Conservation (phyloP, 164 flowering plant species). For the Echeveria elegans region DNA sequence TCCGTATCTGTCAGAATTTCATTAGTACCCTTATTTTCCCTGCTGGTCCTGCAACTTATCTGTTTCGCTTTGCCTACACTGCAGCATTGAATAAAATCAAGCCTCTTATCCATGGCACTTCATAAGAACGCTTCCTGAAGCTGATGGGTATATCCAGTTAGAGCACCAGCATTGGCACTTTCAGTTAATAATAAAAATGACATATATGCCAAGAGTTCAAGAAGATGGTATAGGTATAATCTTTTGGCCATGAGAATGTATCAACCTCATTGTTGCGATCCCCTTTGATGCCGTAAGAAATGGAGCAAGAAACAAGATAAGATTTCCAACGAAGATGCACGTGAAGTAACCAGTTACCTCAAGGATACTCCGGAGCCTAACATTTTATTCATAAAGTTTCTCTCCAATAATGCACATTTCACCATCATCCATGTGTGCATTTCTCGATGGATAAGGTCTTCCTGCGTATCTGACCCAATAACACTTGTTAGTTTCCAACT, state of each 20-base stretch:
- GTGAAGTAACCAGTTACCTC: not conserved
- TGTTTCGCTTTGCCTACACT: not conserved
- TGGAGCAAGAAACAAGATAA: not conserved
- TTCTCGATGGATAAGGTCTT: not conserved
- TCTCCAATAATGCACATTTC: not conserved
- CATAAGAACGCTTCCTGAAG: not conserved
- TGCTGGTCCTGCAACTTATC: not conserved
- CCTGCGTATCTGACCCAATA: not conserved
- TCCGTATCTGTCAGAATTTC: not conserved
- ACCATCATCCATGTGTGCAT: not conserved
- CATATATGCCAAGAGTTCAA: too few species aligned
- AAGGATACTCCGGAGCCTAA: conserved; percentile 1
- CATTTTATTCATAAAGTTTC: not conserved
- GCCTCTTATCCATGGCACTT: not conserved
- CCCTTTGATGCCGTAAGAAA: not conserved
- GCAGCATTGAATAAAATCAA: not conserved
- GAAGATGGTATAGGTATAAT: too few species aligned
- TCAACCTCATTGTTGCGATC: not conserved
- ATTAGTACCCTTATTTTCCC: not conserved
- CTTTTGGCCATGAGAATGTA: not conserved
- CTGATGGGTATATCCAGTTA: too few species aligned
- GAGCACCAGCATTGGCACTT: not conserved
- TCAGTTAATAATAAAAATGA: too few species aligned
- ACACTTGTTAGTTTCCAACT: too few species aligned
- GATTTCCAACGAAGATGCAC: not conserved